A percentile compares a stretch with the other conserved stretches of the same genome.
Evolutionary conservation across 306 rosid genomes (phyloP).

Genomic region (Fagus crenata): DNA sequence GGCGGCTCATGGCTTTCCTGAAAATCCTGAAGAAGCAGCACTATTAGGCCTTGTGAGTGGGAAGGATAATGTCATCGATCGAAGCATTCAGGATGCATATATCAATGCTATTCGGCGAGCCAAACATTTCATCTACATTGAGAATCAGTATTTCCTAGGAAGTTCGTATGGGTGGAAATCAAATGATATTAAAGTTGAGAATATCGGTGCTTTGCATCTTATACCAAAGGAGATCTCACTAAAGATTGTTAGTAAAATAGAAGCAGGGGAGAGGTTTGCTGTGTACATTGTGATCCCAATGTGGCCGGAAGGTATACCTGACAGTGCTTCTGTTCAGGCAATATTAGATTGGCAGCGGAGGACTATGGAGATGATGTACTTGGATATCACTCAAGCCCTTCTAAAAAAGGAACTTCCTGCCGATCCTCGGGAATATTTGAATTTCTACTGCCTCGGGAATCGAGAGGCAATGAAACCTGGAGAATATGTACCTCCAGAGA

Average conservation of each 20-base stretch:
- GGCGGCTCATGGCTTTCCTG: conserved; percentile 70
- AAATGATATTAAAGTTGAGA: conserved; percentile 50
- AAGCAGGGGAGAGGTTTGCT: conserved; percentile 65
- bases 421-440: conserved; percentile 59
- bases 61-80: conserved; percentile 62
- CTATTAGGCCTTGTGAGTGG: conserved; percentile 65
- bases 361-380: conserved; percentile 87
- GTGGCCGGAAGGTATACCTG: conserved; percentile 97
- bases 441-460: conserved; percentile 87
- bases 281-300: conserved; percentile 80
- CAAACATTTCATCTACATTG: conserved; percentile 79
- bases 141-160: conserved; percentile 85
- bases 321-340: conserved; percentile 78
- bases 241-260: conserved; percentile 86
- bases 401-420: conserved; percentile 40
- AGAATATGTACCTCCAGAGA: conserved; percentile 53
- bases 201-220: conserved; percentile 71
- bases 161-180: conserved; percentile 81
- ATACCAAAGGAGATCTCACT: conserved; percentile 77
- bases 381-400: conserved; percentile 63
- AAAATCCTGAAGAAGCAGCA: conserved; percentile 41
- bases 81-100: conserved; percentile 81
- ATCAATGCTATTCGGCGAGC: conserved; percentile 79
- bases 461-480: conserved; percentile 31
- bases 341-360: conserved; percentile 85